Percentiles rank a stretch among this genome's conserved stretches.
Conservation (phyloP, 2,329 filamentous ascomycete species). For the Cadophora malorum region DNA sequence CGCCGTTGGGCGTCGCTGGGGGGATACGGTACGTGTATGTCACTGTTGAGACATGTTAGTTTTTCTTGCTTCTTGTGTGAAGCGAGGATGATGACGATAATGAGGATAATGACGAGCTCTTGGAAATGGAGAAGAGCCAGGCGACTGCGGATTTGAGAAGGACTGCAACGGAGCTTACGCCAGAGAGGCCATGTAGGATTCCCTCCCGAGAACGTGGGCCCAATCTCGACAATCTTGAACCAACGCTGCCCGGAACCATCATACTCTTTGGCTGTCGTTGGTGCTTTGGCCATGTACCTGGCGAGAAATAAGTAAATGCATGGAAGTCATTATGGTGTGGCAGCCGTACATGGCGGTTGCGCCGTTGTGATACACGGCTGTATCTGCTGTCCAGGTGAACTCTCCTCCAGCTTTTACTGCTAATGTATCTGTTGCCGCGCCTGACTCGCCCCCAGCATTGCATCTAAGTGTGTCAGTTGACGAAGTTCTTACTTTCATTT, state of each 20-base stretch:
- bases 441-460: slow-evolving; percentile 47
- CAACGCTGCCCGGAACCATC: slow-evolving; percentile 47
- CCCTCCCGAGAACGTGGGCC: slow-evolving; percentile 38
- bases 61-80: no score
- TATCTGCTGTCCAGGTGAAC: slow-evolving; percentile 54
- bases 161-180: no score
- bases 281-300: slow-evolving; percentile 47
- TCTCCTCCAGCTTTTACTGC: slow-evolving; percentile 49
- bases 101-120: no score
- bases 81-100: no score
- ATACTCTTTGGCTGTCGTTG: slow-evolving; percentile 42
- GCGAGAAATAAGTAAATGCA: slow-evolving; percentile 11
- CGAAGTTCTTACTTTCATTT: background rate
- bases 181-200: slow-evolving; percentile 39
- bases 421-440: slow-evolving; percentile 37
- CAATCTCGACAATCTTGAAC: slow-evolving; percentile 48
- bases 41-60: no score
- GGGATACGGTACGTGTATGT: no score
- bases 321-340: no score
- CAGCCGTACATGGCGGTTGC: slow-evolving; percentile 39
- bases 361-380: slow-evolving; percentile 45
- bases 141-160: no score
- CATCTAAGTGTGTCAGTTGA: slow-evolving; percentile 55
- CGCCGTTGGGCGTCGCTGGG: no score
- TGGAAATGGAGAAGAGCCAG: no score